Base-by-base conservation (phyloP, 139 green algal species). In the Micractinium conductrix region DNA sequence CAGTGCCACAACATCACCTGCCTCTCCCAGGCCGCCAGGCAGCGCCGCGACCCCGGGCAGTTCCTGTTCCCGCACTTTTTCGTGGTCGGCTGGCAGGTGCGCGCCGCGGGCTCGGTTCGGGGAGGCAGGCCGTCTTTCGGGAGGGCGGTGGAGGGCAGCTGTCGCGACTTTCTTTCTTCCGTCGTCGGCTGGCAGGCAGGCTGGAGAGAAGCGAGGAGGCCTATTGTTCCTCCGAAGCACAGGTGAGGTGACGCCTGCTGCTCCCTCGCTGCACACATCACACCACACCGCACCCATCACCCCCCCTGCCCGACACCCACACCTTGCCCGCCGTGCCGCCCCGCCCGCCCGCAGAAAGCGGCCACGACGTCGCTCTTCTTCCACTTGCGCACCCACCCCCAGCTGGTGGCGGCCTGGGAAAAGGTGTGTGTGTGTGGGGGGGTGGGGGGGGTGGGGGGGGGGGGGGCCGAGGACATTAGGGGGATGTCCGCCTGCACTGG, bases 11-110 rank as follows among this genome's bases (percentile, higher is more conserved):
- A 72, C 22, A 74, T 88, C 10, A 45, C 48, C 1, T 88, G 84
- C 35, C 33, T 88, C 40, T 35, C 40, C 24, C 78, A 85, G 12
- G 84, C 84, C 9, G 74, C 81, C 55, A 35, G 22, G 28, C 35
- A 84, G 74, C 44, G 45, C 38, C 75, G 76, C n/a, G 40, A 63
- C 60, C 38, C 16, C 21, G 84, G 74, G 1, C 75, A 65, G 81
- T 88, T 81, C 74, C 81, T 85, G 14, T 88, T 88, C 81, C 84
- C 84, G 2, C 84, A 88, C 69, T 84, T 88, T 28, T 63, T 88
- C 28, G 71, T 88, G 8, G n/a, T 82, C 37, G 84, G 84, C 63
- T 87, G 74, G 62, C 74, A 74, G 45, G 69, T 81, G n/a, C 33
- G 76, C 43, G 2, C 14, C 26, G n/a, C n/a, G n/a, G n/a, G n/a